Evolutionary conservation across 192 early-diverging fungal genomes (phyloP), one percentile per base, ranked within the genome.

Genomic region (Geranomyces variabilis): DNA sequence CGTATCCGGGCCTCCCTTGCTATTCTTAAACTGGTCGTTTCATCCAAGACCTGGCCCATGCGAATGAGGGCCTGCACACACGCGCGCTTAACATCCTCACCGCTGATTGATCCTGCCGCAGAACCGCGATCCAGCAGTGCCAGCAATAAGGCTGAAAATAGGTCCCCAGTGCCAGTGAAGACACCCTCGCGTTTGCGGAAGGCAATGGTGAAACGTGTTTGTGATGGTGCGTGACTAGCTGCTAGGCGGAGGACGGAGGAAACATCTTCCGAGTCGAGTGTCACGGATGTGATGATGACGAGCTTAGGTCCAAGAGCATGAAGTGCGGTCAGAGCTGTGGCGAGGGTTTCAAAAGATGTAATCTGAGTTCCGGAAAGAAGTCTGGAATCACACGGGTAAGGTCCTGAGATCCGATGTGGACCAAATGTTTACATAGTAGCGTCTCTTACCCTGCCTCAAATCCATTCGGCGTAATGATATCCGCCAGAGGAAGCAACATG

Each of bases 131-230:
- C 70, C 9, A 92, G 93, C 29, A 91, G 71, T 12, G 90, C 36
- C 10, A 41, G 36, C 36, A 41, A 41, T 41, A 96, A 65, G 0
- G 93, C 90, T 0, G 93, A 84, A 66, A 94, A 93, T 19, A 98
- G 64, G 70, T 98, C 96, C 53, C 96, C 96, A 0, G 96, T 92
- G n/a, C 96, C 96, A 0, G 93, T 94, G 74, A 95, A 98, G 60
- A 87, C 88, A 0, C 88, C 93, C 1, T 79, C 66, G 31, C 92
- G 87, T 12, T 87, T 86, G 9, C 92, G 91, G 66, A 95, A 94
- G 7, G 81, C 67, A 58, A 98, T 93, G 7, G 75, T 68, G 73
- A 93, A 92, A 10, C 55, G 49, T 14, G 70, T 28, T 28, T 41
- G 21, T 14, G 41, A 21, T 60, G 70, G 61, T 17, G 58, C 0